phyloP scores from a whole-genome alignment of 164 flowering plant species.

The Sextonia rubra region DNA sequence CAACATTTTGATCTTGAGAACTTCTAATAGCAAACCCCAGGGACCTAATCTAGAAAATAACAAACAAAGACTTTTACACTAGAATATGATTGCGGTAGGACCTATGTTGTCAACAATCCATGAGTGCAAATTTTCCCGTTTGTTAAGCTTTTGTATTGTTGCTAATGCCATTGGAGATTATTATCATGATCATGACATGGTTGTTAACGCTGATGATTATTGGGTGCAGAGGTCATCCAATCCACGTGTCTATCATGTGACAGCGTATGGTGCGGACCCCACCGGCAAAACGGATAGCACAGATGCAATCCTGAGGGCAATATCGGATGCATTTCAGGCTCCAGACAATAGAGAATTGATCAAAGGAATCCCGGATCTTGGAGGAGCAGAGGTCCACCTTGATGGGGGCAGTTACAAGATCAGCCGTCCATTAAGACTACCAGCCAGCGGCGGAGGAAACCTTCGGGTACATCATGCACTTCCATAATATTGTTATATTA shows the following conservation, averaged over 20 bases:
- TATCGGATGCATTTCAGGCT: slow-evolving; percentile 8
- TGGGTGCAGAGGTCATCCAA: not conserved
- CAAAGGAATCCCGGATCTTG: slow-evolving; percentile 14
- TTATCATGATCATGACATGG: not conserved
- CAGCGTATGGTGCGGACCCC: slow-evolving; percentile 14
- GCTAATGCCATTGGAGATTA: not conserved
- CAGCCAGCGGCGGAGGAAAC: slow-evolving; percentile 12
- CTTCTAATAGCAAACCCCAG: too few species aligned
- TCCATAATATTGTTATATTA: too few species aligned
- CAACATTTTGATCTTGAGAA: too few species aligned
- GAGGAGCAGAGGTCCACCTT: slow-evolving; percentile 13
- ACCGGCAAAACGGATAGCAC: slow-evolving; percentile 14
- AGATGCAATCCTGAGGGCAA: slow-evolving; percentile 9
- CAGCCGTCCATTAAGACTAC: slow-evolving; percentile 10
- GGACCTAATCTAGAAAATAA: not conserved
- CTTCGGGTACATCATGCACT: slow-evolving; percentile 6
- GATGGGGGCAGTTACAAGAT: slow-evolving; percentile 17
- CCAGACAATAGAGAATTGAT: not conserved
- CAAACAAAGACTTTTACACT: not conserved
- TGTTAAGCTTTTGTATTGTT: not conserved
- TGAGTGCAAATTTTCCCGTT: not conserved
- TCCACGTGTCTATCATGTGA: slow-evolving; percentile 6
- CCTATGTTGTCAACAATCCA: not conserved
- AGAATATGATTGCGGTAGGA: not conserved
- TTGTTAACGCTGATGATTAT: not conserved